These are phyloP conservation scores for Vaccinium vitisidaea DNA, from an alignment of 148 eudicot genomes.

Conservation along the genomic window DNA sequence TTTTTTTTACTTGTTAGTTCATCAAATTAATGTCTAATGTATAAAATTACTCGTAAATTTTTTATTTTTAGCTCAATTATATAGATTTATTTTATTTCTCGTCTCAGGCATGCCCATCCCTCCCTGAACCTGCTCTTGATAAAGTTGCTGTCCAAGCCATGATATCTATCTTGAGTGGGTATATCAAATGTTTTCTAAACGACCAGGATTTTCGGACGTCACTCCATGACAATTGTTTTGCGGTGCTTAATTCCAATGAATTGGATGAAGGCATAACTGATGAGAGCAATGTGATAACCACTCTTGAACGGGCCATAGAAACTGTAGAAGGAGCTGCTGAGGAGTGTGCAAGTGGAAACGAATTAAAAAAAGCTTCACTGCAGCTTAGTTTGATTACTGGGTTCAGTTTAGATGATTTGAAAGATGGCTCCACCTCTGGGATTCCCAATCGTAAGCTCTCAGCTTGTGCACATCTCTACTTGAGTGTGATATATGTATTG, in stretches of 20 bases:
- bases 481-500: slow-evolving; percentile 43
- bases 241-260: slow-evolving; percentile 34
- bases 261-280: slow-evolving; percentile 26
- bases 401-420: slow-evolving; percentile 39
- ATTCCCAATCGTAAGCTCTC: slow-evolving; percentile 44
- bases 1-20: no score
- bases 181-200: slow-evolving; percentile 29
- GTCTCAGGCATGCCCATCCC: no score
- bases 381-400: slow-evolving; percentile 61
- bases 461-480: slow-evolving; percentile 55
- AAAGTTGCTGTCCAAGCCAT: slow-evolving; percentile 47
- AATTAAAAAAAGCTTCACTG: slow-evolving; percentile 46
- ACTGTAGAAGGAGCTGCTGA: slow-evolving; percentile 47
- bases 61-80: no score
- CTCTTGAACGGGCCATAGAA: slow-evolving; percentile 52
- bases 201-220: slow-evolving; percentile 44
- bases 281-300: slow-evolving; percentile 44
- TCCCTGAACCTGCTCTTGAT: slow-evolving; percentile 39
- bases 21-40: no score
- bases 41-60: no score
- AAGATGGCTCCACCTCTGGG: slow-evolving; percentile 45
- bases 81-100: no score
- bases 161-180: slow-evolving; percentile 42
- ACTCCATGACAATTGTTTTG: slow-evolving; percentile 37
- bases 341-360: slow-evolving; percentile 34